Conservation (phyloP, 140 eudicot genomes). For the Bidens hawaiensis region DNA sequence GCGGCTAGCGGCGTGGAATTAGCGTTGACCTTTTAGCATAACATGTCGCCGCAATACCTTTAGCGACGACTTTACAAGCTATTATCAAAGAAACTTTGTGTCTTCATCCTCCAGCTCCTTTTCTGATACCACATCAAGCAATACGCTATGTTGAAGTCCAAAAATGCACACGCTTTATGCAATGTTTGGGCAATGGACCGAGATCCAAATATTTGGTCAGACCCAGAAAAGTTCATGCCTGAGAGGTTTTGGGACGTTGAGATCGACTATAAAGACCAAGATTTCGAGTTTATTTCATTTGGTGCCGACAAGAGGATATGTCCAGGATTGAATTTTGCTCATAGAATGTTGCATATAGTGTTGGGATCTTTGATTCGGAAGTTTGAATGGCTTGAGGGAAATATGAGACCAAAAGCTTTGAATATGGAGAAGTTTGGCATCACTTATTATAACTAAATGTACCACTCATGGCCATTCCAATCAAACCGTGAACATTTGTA, state of each 20-base stretch:
- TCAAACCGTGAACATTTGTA: too few relatives aligned
- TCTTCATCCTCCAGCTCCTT: slow-evolving; percentile 29
- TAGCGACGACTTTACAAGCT: too few relatives aligned
- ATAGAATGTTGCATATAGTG: slow-evolving; percentile 40
- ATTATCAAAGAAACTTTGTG: slow-evolving; percentile 32
- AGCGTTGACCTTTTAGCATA: too few relatives aligned
- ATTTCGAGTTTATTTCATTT: slow-evolving; percentile 52
- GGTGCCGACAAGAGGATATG: slow-evolving; percentile 54
- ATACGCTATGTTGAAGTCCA: slow-evolving; percentile 11
- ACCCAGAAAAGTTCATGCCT: slow-evolving; percentile 23
- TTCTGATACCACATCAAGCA: slow-evolving; percentile 29
- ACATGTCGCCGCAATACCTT: too few relatives aligned
- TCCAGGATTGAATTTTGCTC: slow-evolving; percentile 46
- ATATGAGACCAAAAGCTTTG: slow-evolving; percentile 23
- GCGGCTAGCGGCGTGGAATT: too few relatives aligned
- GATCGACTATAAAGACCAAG: slow-evolving; percentile 28
- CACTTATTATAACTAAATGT: slow-evolving; percentile 31
- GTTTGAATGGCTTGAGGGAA: slow-evolving; percentile 38
- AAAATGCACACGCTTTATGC: slow-evolving; percentile 18
- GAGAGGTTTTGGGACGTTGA: slow-evolving; percentile 24
- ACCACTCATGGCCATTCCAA: slow-evolving; percentile 45
- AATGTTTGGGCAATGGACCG: slow-evolving; percentile 35
- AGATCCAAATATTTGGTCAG: slow-evolving; percentile 14
- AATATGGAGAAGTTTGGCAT: slow-evolving; percentile 50
- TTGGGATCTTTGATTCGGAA: too few relatives aligned